Evolutionary conservation across 306 rosid species (phyloP).

Genomic region (Vigna reflexopilosa): DNA sequence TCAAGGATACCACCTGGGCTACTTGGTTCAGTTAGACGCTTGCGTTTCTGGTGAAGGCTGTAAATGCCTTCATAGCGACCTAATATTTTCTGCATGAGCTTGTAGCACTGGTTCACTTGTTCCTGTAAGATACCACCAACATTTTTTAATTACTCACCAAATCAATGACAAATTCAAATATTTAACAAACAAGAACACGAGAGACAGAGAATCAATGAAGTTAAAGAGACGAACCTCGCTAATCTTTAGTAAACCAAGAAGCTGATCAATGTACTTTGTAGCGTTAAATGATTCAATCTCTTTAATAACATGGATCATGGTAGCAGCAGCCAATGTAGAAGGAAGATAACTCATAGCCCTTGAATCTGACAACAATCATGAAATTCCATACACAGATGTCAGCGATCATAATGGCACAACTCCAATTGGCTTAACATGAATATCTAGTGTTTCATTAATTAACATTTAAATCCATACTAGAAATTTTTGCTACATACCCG

Average conservation of each 20-base stretch:
- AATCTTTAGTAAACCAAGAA: conserved; percentile 71
- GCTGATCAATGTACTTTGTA: conserved; percentile 69
- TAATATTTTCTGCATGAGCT: conserved; percentile 57
- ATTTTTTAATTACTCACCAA: conserved; percentile 30
- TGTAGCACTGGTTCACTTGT: conserved; percentile 70
- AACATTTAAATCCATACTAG: conserved; percentile 6
- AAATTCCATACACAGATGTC: conserved; percentile 15
- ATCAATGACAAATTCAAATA: conserved; percentile 14
- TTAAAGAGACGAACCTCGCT: conserved; percentile 64
- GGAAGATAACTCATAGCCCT: conserved; percentile 71
- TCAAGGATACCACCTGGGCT: conserved; percentile 77
- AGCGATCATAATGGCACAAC: conserved; percentile 7
- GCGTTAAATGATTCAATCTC: conserved; percentile 74
- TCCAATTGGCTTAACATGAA: conserved; percentile 6
- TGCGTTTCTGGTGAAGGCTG: conserved; percentile 57
- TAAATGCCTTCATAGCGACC: conserved; percentile 47
- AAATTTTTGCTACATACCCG: conserved; percentile 54
- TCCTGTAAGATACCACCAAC: conserved; percentile 59
- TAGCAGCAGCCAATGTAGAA: conserved; percentile 85
- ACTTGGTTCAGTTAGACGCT: conserved; percentile 55
- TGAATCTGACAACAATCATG: conserved; percentile 59
- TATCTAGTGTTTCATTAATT: conserved; percentile 1
- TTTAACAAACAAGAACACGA: background rate
- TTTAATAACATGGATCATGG: conserved; percentile 72
- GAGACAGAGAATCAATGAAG: conserved; percentile 23